Conservation (phyloP, 352 stramenopile genomes). For the Elongisporangium prolatum region DNA sequence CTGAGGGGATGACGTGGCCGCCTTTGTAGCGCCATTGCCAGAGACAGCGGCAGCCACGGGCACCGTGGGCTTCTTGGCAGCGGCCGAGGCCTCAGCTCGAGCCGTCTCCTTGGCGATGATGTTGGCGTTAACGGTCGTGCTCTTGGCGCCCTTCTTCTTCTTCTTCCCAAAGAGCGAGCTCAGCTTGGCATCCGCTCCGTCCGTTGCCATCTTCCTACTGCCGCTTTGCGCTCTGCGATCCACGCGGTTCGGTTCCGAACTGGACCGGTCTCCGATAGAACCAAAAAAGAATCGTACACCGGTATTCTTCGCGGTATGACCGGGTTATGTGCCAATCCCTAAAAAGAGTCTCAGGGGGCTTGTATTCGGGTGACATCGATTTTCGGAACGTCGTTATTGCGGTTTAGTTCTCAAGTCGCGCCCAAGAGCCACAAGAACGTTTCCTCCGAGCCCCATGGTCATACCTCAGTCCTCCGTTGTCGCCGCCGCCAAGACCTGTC, state of each 20-base stretch:
- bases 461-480: background rate
- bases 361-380: background rate
- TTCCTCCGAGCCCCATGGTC: slow-evolving; percentile 3
- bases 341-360: background rate
- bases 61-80: slow-evolving; percentile 14
- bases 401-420: slow-evolving; percentile 1
- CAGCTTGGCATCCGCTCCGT: slow-evolving; percentile 55
- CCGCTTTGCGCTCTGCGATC: background rate
- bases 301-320: background rate
- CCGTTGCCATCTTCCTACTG: background rate
- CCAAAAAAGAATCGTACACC: background rate
- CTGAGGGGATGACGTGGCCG: slow-evolving; percentile 14
- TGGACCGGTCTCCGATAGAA: background rate
- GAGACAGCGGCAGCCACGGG: slow-evolving; percentile 4
- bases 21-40: slow-evolving; percentile 1
- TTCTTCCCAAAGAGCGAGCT: slow-evolving; percentile 80
- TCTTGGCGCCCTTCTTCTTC: slow-evolving; percentile 80
- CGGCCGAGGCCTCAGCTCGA: slow-evolving; percentile 17
- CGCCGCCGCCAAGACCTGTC: slow-evolving; percentile 22
- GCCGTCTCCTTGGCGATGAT: slow-evolving; percentile 65
- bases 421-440: slow-evolving; percentile 16
- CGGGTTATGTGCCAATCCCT: background rate
- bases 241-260: background rate
- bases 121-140: slow-evolving; percentile 72
- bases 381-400: background rate